phyloP scores from a whole-genome alignment of 305 asterid genomes.

The Solanum hybrid region DNA sequence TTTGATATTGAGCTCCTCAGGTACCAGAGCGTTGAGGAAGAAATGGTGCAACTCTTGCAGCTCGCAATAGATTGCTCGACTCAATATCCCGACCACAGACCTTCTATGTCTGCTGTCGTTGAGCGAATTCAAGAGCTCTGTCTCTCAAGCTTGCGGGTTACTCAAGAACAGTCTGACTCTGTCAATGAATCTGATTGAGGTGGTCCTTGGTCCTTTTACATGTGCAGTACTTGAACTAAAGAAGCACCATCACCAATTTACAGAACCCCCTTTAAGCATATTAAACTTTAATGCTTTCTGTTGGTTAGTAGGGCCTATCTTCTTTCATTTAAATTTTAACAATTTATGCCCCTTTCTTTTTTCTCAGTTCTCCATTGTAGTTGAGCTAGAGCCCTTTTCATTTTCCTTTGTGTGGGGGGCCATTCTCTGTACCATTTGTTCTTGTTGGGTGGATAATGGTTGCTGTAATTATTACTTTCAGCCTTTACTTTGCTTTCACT shows the following conservation, averaged over 20 bases:
- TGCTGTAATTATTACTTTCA: constrained; percentile 66
- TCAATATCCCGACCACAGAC: constrained; percentile 42
- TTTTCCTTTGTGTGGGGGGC: constrained; percentile 19
- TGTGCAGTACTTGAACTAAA: constrained; percentile 11
- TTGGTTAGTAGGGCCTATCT: constrained; percentile 12
- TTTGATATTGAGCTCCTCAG: constrained; percentile 41
- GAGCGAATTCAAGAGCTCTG: constrained; percentile 34
- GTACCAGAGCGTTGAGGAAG: constrained; percentile 33
- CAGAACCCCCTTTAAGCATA: constrained; percentile 18
- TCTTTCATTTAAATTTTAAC: constrained; percentile 12
- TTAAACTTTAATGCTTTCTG: constrained; percentile 12
- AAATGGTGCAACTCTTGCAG: constrained; percentile 46
- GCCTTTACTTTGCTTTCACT: constrained; percentile 42
- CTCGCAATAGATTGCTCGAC: constrained; percentile 44
- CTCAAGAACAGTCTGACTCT: constrained; percentile 21
- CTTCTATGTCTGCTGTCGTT: constrained; percentile 32
- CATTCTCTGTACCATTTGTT: constrained; percentile 36
- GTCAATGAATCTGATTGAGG: constrained; percentile 21
- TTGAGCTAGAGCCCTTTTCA: constrained; percentile 1
- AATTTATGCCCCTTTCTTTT: constrained; percentile 3
- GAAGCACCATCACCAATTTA: constrained; percentile 17
- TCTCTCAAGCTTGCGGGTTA: constrained; percentile 16
- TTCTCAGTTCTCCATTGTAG: constrained; percentile 7
- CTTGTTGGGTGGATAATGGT: constrained; percentile 54
- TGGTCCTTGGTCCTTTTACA: neutral